Conservation (phyloP, 192 early-diverging fungal genomes). For the Backusella mclennaniae region DNA sequence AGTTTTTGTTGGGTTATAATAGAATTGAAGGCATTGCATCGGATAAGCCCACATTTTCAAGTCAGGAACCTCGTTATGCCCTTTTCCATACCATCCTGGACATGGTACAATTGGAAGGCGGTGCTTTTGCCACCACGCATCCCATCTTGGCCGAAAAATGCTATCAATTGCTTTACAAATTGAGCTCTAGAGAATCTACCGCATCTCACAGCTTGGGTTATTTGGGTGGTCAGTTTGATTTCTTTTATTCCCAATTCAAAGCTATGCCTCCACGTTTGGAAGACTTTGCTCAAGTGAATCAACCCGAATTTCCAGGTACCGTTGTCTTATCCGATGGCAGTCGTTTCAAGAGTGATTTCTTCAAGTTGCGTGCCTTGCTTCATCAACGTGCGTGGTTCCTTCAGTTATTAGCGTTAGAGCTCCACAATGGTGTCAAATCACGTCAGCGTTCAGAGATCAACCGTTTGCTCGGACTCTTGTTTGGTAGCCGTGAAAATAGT, state of each 20-base stretch:
- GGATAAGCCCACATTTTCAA: constrained; percentile 20
- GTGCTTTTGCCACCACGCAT: constrained; percentile 41
- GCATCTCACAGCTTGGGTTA: constrained; percentile 71
- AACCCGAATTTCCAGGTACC: constrained; percentile 17
- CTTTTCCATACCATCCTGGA: not conserved
- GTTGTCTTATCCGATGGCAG: constrained; percentile 12
- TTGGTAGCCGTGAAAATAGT: not conserved
- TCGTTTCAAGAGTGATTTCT: constrained; percentile 12
- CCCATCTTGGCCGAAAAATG: constrained; percentile 86
- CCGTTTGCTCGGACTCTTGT: constrained; percentile 38
- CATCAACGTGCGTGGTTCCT: constrained; percentile 91
- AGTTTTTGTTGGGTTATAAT: constrained; percentile 89
- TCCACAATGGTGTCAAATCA: constrained; percentile 53
- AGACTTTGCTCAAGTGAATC: not conserved
- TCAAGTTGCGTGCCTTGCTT: constrained; percentile 54
- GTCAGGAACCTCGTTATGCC: constrained; percentile 33
- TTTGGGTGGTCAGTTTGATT: constrained; percentile 71
- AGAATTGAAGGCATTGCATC: constrained; percentile 39
- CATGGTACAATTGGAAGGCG: constrained; percentile 19
- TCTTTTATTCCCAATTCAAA: constrained; percentile 66
- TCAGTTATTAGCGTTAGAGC: constrained; percentile 82
- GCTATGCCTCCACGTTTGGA: constrained; percentile 42
- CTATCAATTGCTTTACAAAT: constrained; percentile 80
- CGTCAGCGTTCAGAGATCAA: constrained; percentile 38
- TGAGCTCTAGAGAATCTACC: constrained; percentile 72